Evolutionary conservation across 208 protist species (phyloP), one percentile per base, ranked within the genome.

Genomic region (Naegleria fowleri): DNA sequence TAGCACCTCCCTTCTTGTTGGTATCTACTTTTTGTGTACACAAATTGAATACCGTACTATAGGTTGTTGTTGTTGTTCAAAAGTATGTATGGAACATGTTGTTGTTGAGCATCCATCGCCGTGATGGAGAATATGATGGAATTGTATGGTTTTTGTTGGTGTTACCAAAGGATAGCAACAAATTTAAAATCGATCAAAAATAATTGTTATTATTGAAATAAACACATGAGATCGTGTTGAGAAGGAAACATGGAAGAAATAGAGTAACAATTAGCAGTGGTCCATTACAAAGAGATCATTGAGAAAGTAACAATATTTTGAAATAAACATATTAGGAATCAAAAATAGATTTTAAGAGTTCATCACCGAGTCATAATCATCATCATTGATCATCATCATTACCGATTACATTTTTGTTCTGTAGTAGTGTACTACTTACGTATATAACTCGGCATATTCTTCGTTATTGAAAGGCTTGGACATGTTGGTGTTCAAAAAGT

Each of bases 11-110:
- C 5, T 38, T 86, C 38, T 51, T 86, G 11, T 38, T 38, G 33
- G 83, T 86, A 86, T 86, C 83, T 33, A 86, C 83, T 22, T 86
- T 86, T 86, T 86, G 83, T 33, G 83, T 86, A 86, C 83, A 86
- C 11, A 86, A 36, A 51, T 86, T 86, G 22, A 40, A 86, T n/a
- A 86, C 83, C 22, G 83, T 86, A 33, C 76, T 84, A 84, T 84
- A 79, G n/a, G 11, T 67, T 67, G 13, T 67, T 67, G 55, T 67
- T 67, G 55, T 67, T 67, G 22, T 67, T 67, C n/a, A n/a, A n/a
- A n/a, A n/a, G n/a, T n/a, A n/a, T n/a, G n/a, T n/a, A n/a, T n/a
- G n/a, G n/a, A n/a, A n/a, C n/a, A n/a, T n/a, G n/a, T n/a, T 67
- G 22, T 67, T 67, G 11, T 67, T 22, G 55, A 79, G 19, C 58